Evolutionary conservation across 495 filamentous ascomycete genomes (phyloP).

Genomic region (Aspergillus nidulans): DNA sequence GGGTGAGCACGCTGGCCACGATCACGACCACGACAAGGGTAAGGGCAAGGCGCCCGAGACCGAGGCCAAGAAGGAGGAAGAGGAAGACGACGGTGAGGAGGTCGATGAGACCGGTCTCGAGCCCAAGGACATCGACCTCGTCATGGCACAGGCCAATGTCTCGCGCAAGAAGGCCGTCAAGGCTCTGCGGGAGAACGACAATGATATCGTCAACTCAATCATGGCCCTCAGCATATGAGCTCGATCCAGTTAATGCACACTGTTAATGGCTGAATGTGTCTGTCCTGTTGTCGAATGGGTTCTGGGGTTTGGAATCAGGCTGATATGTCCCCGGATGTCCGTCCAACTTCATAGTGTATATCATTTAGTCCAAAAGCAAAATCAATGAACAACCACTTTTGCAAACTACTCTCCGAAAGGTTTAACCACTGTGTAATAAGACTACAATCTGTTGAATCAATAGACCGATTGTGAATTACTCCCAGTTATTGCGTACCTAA

Average conservation of each 20-base stretch:
- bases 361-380: slow-evolving; percentile 36
- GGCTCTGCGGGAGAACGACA: slow-evolving; percentile 97
- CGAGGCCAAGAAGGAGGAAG: slow-evolving; percentile 76
- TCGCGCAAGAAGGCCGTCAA: slow-evolving; percentile 98
- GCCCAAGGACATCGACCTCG: slow-evolving; percentile 97
- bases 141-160: slow-evolving; percentile 96
- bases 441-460: too few species aligned
- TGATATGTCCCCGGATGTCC: slow-evolving; percentile 25
- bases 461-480: too few species aligned
- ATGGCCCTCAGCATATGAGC: slow-evolving; percentile 95
- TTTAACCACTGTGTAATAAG: background rate
- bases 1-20: slow-evolving; percentile 70
- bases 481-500: too few species aligned
- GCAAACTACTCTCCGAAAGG: background rate
- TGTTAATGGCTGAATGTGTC: slow-evolving; percentile 20
- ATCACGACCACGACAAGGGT: slow-evolving; percentile 58
- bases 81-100: slow-evolving; percentile 94
- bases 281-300: slow-evolving; percentile 24
- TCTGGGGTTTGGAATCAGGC: slow-evolving; percentile 29
- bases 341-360: slow-evolving; percentile 37
- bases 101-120: slow-evolving; percentile 91
- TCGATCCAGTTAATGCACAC: slow-evolving; percentile 10
- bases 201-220: slow-evolving; percentile 99
- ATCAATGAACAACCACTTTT: slow-evolving; percentile 26
- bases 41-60: slow-evolving; percentile 72